Evolutionary conservation across 345 rosid species (phyloP), one percentile per base, ranked within the genome.

Genomic region (Citrus reticulata): DNA sequence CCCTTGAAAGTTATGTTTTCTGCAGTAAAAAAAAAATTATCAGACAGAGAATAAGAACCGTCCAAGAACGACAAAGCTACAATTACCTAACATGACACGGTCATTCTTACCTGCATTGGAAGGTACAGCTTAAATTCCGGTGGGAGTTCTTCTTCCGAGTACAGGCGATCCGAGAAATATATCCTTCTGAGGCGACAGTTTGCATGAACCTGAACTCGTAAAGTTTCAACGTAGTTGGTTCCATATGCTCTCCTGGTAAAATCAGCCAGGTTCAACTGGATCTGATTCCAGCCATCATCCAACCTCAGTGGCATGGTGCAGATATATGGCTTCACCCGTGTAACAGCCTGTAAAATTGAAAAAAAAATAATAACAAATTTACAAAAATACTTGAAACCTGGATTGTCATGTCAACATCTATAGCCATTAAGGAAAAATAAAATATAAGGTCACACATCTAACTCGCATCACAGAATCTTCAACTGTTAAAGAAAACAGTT

Each of bases 281-380:
- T 93, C 81, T 94, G 99, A 82, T 96, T 94, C 97, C 99, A 96
- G 22, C 97, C 99, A 10, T 94, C 98, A 46, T 96, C 98, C 97
- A 96, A 79, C 90, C 89, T 93, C 83, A 96, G 74, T 30, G 99
- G 97, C 98, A 92, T 91, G 58, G 98, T 94, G 85, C 98, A 94
- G 22, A 94, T 93, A 85, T 90, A 96, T 37, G 99, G 98, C 84
- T 96, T 94, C 70, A 94, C 98, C 79, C 97, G 89, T 77, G 98
- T 93, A 39, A 96, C 90, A 78, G 97, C 81, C 99, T 94, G 72
- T 68, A 83, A 83, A 63, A 72, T 73, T 9, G 0, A 2, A 39
- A 39, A 30, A 24, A 7, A 5, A 73, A 58, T 10, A 34, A 5
- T 14, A 76, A 20, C 22, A 74, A 30, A 69, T 54, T 46, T 64